Percentiles rank a stretch among this genome's conserved stretches.
Conservation (phyloP, 257 asterid species). For the Solanum phureja region DNA sequence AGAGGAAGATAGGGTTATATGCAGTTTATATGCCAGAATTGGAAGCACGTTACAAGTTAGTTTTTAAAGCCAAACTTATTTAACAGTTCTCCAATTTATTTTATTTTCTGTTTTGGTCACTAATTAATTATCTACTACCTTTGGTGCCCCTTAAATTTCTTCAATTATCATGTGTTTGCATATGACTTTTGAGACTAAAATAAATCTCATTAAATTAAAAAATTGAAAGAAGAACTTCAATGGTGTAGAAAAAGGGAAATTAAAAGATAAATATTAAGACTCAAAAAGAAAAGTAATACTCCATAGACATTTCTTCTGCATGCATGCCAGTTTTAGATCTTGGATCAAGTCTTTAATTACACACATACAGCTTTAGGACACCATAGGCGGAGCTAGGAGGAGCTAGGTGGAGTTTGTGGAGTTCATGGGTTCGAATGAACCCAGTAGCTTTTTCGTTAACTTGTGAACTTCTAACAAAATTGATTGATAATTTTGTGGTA, state of each 20-base stretch:
- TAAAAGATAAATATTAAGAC: background rate
- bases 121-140: background rate
- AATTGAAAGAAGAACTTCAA: background rate
- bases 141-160: background rate
- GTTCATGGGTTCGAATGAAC: no score
- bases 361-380: background rate
- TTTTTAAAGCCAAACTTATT: background rate
- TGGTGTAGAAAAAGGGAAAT: background rate
- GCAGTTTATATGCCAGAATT: conserved; percentile 10
- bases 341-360: background rate
- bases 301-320: background rate
- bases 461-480: no score
- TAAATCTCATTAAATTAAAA: background rate
- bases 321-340: background rate
- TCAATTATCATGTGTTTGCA: background rate
- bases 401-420: no score
- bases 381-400: no score
- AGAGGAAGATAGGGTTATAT: conserved; percentile 13
- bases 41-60: conserved; percentile 8
- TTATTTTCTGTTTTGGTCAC: background rate
- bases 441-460: no score
- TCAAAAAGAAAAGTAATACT: background rate
- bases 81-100: background rate
- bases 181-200: background rate
- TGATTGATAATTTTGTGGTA: no score